A percentile compares a stretch with the other conserved stretches of the same genome.
Evolutionary conservation across 306 rosid species (phyloP).

Genomic region (Dryas drummondii): DNA sequence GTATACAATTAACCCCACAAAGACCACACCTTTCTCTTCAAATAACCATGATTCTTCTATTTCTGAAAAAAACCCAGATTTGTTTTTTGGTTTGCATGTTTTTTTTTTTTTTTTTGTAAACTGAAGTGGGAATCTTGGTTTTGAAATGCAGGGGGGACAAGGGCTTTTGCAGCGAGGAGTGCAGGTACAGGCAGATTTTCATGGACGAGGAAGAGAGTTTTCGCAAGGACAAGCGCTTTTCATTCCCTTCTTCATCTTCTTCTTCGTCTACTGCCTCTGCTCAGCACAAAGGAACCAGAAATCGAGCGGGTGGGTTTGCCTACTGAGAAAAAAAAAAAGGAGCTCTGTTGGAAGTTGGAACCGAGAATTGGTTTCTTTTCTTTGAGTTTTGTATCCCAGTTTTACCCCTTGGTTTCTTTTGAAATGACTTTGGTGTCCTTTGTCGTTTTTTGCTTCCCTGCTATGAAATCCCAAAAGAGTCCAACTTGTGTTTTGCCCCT

Average conservation of each 20-base stretch:
- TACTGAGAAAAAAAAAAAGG: conserved; percentile 25
- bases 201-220: conserved; percentile 72
- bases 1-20: conserved; percentile 13
- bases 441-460: conserved; percentile 42
- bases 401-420: conserved; percentile 34
- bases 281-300: conserved; percentile 44
- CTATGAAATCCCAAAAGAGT: conserved; percentile 54
- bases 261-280: conserved; percentile 39
- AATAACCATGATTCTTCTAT: too few relatives aligned
- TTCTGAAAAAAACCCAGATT: not conserved
- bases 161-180: conserved; percentile 93
- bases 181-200: conserved; percentile 84
- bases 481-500: conserved; percentile 27
- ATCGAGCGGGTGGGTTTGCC: conserved; percentile 42
- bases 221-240: conserved; percentile 43
- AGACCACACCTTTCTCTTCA: not conserved
- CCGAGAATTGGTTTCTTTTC: conserved; percentile 2
- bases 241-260: conserved; percentile 35
- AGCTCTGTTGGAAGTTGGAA: not conserved
- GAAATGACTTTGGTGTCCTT: conserved; percentile 39
- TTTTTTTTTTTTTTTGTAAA: not conserved
- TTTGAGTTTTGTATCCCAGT: conserved; percentile 14
- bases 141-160: conserved; percentile 65
- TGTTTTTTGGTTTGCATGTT: conserved; percentile 8
- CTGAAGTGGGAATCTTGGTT: not conserved